A percentile compares a stretch with the other conserved stretches of the same genome.
phyloP scores from a whole-genome alignment of 164 flowering plant genomes.

The Euptelea pleiosperma region DNA sequence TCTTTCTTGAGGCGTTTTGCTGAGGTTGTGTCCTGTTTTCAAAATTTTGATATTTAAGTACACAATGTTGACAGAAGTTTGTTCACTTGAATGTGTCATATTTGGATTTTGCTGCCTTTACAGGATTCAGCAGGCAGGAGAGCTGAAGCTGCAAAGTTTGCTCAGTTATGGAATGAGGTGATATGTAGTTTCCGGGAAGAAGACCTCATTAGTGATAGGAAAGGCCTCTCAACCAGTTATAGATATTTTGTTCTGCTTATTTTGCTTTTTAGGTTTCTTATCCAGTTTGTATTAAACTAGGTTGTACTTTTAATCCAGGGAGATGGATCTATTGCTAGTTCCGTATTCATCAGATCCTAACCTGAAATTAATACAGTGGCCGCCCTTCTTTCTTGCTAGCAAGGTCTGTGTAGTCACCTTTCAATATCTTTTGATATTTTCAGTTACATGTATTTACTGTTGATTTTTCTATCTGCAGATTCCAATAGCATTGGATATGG shows the following conservation, averaged over 20 bases:
- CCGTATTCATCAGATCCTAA: constrained; percentile 84
- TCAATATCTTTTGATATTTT: not conserved
- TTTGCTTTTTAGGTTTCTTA: not conserved
- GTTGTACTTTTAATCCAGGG: constrained; percentile 47
- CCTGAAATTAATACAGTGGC: constrained; percentile 85
- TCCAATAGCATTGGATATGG: constrained; percentile 90
- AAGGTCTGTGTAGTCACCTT: constrained; percentile 42
- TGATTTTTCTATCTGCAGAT: constrained; percentile 47
- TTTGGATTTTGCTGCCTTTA: constrained; percentile 6
- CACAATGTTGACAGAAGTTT: not conserved
- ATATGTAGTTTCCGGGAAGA: constrained; percentile 85
- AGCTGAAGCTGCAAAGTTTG: constrained; percentile 89
- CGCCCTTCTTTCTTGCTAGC: constrained; percentile 89
- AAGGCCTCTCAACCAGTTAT: constrained; percentile 25
- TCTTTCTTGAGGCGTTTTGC: constrained; percentile 64
- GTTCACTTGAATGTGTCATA: constrained; percentile 5
- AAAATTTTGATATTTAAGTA: not conserved
- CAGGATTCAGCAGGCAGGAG: constrained; percentile 70
- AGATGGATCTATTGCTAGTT: constrained; percentile 81
- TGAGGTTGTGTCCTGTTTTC: constrained; percentile 48
- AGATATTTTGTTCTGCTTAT: constrained; percentile 2
- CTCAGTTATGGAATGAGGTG: constrained; percentile 91
- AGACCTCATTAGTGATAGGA: constrained; percentile 87
- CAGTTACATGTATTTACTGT: not conserved
- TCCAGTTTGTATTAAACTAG: constrained; percentile 16